phyloP scores from a whole-genome alignment of 306 rosid genomes.

The Luffa aegyptiaca region DNA sequence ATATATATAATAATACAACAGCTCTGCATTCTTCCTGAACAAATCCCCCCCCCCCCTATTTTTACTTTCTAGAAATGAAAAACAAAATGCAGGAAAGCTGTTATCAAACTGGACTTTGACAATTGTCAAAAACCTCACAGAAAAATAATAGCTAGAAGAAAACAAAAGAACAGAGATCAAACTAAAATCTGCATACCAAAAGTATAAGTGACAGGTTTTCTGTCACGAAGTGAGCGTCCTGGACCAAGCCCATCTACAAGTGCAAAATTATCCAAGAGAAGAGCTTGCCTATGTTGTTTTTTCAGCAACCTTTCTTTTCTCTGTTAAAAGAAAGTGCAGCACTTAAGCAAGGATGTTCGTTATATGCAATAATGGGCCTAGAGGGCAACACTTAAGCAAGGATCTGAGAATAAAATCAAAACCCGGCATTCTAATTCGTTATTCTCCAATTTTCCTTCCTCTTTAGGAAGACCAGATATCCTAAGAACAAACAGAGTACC shows the following conservation, averaged over 20 bases:
- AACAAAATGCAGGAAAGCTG: background rate
- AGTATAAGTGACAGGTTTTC: conserved; percentile 96
- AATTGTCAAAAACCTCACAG: background rate
- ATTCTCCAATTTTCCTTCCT: background rate
- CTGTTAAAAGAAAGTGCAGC: conserved; percentile 28
- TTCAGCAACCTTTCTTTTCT: conserved; percentile 88
- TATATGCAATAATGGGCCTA: background rate
- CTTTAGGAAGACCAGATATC: background rate
- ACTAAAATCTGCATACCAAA: conserved; percentile 54
- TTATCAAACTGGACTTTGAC: background rate
- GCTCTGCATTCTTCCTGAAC: background rate
- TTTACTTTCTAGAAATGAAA: background rate
- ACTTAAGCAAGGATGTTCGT: background rate
- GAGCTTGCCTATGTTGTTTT: conserved; percentile 95
- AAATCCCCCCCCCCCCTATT: background rate
- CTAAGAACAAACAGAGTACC: conserved; percentile 31
- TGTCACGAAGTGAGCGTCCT: conserved; percentile 97
- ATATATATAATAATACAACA: background rate
- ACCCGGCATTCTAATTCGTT: background rate
- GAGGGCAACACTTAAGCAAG: background rate
- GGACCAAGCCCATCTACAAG: conserved; percentile 72
- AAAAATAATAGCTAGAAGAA: background rate
- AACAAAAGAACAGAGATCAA: background rate
- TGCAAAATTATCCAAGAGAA: conserved; percentile 82
- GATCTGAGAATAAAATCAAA: background rate